Evolutionary conservation across 169 alveolate genomes (phyloP).

Genomic region (Perkinsus marinus): DNA sequence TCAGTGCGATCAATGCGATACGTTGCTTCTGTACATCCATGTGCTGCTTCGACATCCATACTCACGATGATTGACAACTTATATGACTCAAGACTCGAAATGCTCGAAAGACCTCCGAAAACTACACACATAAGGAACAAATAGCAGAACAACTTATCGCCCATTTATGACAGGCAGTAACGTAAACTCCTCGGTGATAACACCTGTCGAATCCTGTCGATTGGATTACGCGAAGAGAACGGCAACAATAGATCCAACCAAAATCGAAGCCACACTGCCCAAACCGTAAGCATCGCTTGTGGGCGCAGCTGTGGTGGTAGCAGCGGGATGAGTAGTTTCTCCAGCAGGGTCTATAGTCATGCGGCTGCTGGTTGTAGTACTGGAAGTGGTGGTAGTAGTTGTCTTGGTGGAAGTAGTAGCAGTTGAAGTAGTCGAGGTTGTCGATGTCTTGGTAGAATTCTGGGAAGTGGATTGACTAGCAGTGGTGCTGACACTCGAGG

Average conservation of each 20-base stretch:
- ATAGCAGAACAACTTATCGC: no score
- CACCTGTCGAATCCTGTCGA: no score
- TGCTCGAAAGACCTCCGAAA: no score
- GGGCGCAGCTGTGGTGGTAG: neutral
- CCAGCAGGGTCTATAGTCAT: neutral
- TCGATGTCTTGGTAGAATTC: neutral
- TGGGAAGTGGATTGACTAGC: neutral
- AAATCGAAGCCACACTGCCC: neutral
- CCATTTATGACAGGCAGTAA: no score
- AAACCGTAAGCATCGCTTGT: neutral
- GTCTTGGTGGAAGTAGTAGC: neutral
- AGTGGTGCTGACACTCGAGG: neutral
- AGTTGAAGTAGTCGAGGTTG: slow-evolving; percentile 7
- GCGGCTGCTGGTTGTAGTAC: neutral
- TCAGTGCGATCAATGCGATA: no score
- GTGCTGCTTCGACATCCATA: no score
- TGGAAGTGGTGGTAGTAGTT: neutral
- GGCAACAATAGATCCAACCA: neutral
- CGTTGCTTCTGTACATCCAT: no score
- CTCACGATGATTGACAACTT: no score
- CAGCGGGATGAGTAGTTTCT: neutral
- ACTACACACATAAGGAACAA: no score
- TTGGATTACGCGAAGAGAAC: neutral
- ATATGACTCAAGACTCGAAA: no score
- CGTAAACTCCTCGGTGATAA: no score